Evolutionary conservation across 345 rosid species (phyloP), one percentile per base, ranked within the genome.

Genomic region (Populus pruinosa): DNA sequence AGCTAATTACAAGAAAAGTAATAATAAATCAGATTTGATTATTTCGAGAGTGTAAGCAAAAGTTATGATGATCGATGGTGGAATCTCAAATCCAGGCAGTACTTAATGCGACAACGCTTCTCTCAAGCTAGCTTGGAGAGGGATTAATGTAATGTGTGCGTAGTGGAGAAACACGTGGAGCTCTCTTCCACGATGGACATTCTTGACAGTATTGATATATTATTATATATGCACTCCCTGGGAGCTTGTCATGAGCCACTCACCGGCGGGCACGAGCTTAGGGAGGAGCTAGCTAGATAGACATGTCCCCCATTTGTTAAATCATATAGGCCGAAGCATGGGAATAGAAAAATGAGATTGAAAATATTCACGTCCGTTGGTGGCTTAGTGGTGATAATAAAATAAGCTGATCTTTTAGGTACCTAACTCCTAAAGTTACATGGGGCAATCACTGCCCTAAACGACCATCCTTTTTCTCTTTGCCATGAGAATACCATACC

Each of bases 111-210:
- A 4, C 35, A 33, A 33, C 35, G 35, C 35, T 33, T 33, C 35
- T 4, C 35, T 33, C 35, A 33, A 33, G 35, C 5, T 33, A 33
- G 35, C 4, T 3, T 33, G 35, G 35, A 33, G 35, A 33, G 35
- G 35, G 35, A 33, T 33, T 33, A 33, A 3, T 4, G 35, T 33
- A 33, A 33, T 4, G 35, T 50, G 66, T 39, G 62, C 17, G 6
- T 83, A 79, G 80, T 78, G 80, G 80, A 74, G 67, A 64, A 69
- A 76, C 87, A 84, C 73, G 41, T 72, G 84, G 69, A 17, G 68
- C 14, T 65, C 21, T 38, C 75, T n/a, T 70, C 63, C 64, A 6
- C 23, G 62, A 21, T 59, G 69, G 68, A 13, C 74, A 77, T 4
- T 69, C 41, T 56, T 41, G 44, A 12, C 35, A 33, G 35, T 5